Conservation (phyloP, 2,329 filamentous ascomycete genomes). For the Daldinia sp. region DNA sequence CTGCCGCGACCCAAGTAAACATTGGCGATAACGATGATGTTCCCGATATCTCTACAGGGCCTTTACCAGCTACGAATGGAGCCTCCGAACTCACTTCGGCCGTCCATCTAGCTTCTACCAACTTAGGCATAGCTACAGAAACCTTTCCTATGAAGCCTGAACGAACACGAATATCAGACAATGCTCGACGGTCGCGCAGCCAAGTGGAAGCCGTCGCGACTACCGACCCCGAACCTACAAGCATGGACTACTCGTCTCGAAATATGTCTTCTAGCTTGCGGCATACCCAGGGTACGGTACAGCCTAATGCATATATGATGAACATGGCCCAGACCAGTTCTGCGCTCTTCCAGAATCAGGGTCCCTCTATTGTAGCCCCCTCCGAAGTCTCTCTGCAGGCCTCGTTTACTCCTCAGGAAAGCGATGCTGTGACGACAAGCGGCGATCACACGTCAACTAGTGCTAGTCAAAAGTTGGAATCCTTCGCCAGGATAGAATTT, state of each 20-base stretch:
- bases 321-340: conserved; percentile 46
- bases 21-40: conserved; percentile 48
- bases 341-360: conserved; percentile 45
- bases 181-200: conserved; percentile 31
- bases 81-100: conserved; percentile 27
- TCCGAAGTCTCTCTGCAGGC: conserved; percentile 52
- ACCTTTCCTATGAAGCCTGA: conserved; percentile 31
- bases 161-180: conserved; percentile 26
- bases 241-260: conserved; percentile 43
- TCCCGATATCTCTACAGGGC: conserved; percentile 44
- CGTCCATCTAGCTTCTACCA: conserved; percentile 29
- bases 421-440: conserved; percentile 49
- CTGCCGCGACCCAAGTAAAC: conserved; percentile 50
- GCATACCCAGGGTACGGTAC: conserved; percentile 49
- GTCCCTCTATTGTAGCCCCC: conserved; percentile 50
- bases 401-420: conserved; percentile 50
- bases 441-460: conserved; percentile 54
- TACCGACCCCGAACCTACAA: conserved; percentile 49
- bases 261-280: conserved; percentile 41
- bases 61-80: conserved; percentile 31
- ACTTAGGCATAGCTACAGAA: conserved; percentile 27
- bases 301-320: conserved; percentile 51
- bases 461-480: conserved; percentile 61
- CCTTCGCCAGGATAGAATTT: conserved; percentile 74
- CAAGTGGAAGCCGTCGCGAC: conserved; percentile 52